Conservation (phyloP, 140 eudicot genomes). For the Senecio squalidus region DNA sequence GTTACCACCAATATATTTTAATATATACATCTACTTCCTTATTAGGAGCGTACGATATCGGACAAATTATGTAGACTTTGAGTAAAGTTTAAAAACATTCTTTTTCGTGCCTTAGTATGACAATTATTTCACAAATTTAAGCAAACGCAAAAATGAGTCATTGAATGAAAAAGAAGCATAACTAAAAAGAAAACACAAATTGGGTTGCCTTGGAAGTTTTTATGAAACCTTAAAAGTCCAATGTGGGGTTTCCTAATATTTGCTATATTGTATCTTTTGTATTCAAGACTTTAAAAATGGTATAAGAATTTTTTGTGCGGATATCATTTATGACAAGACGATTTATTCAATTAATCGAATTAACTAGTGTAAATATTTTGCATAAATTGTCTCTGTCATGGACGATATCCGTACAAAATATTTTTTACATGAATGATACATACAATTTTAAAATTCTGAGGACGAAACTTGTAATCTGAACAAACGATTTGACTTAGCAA, state of each 20-base stretch:
- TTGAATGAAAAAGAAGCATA: constrained; percentile 13
- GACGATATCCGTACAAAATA: too few species aligned
- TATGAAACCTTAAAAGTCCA: constrained; percentile 13
- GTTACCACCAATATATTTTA: too few species aligned
- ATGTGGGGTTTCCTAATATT: constrained; percentile 1
- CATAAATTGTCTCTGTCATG: too few species aligned
- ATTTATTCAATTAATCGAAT: too few species aligned
- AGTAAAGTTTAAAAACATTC: too few species aligned
- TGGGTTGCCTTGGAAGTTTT: constrained; percentile 27
- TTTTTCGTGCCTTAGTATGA: constrained; percentile 22
- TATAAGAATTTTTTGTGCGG: not conserved
- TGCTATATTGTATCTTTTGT: not conserved
- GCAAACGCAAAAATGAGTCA: constrained; percentile 12
- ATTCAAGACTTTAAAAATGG: not conserved
- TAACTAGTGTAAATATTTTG: too few species aligned
- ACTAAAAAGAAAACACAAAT: not conserved
- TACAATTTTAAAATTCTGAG: too few species aligned
- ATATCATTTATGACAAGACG: not conserved
- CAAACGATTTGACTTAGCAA: not conserved
- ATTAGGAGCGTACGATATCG: too few species aligned
- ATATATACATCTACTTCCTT: too few species aligned
- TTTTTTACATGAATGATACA: not conserved
- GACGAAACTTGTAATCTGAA: not conserved
- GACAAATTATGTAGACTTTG: too few species aligned
- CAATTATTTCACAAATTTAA: constrained; percentile 2